phyloP scores from a whole-genome alignment of 2,329 filamentous ascomycete genomes.

The Colletotrichum lindemuthianum region DNA sequence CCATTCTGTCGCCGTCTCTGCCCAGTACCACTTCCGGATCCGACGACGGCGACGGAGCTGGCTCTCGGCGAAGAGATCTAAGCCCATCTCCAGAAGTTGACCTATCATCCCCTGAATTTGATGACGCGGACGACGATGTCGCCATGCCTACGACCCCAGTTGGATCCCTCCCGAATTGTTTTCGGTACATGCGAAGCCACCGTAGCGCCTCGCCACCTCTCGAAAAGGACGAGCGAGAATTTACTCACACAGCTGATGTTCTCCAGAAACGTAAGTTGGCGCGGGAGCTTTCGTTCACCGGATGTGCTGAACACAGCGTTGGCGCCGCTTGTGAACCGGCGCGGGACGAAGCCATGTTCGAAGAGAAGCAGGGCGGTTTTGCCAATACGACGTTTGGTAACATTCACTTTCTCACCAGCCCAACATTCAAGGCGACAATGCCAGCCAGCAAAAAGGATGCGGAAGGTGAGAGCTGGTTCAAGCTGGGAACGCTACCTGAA shows the following conservation, averaged over 20 bases:
- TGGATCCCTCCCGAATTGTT: slow-evolving; percentile 68
- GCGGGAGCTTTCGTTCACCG: slow-evolving; percentile 50
- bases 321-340: slow-evolving; percentile 52
- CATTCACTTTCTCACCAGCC: slow-evolving; percentile 61
- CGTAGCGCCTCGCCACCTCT: slow-evolving; percentile 87
- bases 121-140: slow-evolving; percentile 73
- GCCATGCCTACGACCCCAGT: slow-evolving; percentile 70
- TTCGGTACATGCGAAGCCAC: slow-evolving; percentile 49
- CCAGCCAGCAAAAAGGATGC: slow-evolving; percentile 46
- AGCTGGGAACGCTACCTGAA: slow-evolving; percentile 58
- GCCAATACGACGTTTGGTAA: slow-evolving; percentile 38
- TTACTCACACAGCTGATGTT: slow-evolving; percentile 92
- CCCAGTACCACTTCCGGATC: slow-evolving; percentile 72
- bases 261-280: slow-evolving; percentile 74
- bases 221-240: slow-evolving; percentile 95
- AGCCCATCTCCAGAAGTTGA: slow-evolving; percentile 95
- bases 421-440: slow-evolving; percentile 62
- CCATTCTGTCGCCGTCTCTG: slow-evolving; percentile 84
- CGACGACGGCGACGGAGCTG: slow-evolving; percentile 73
- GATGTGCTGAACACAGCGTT: slow-evolving; percentile 44
- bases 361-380: slow-evolving; percentile 50
- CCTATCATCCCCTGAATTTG: slow-evolving; percentile 86
- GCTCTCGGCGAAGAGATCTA: slow-evolving; percentile 74
- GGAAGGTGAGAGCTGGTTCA: slow-evolving; percentile 56
- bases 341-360: slow-evolving; percentile 65